Base-by-base conservation (phyloP, 768 basidiomycete genomes). In the Chalciporus chontae region DNA sequence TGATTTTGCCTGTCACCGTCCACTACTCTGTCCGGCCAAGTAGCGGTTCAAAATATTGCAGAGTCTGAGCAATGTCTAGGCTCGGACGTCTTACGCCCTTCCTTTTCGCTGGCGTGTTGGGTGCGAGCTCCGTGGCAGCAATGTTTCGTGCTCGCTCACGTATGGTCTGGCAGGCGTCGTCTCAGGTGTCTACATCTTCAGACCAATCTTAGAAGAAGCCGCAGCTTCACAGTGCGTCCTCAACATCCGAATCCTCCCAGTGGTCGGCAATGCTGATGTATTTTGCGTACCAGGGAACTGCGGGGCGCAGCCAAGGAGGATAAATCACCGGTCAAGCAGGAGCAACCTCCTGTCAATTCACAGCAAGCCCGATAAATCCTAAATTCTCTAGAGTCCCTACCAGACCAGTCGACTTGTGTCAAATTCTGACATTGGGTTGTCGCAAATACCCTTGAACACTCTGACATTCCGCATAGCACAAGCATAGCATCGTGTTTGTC, bases 171-270 rank as follows among this genome's bases (percentile, higher is more conserved):
- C 53, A 86, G 85, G 85, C 26, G 63, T 84, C 44, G 55, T 73
- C 23, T 84, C 85, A 11, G 85, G 85, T 8, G 61, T 84, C 18
- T 85, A 86, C 61, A 80, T 85, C 45, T 86, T 86, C 69, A 75
- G 77, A 57, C 84, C 84, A 23, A 38, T 71, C 17, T 51, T 77
- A 9, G 65, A 68, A 37, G 43, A 47, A 27, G 51, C 36, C 5
- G 19, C 21, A 40, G 41, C 51, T 24, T 42, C 38, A 34, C 42
- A 41, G 67, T 68, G 50, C 44, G 58, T 26, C 15, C 10, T 40
- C 39, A 21, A 32, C 21, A 29, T 3, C 24, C 29, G 21, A 11
- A 17, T 3, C 19, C 11, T 7, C 13, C 5, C 31, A 27, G n/a
- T 19, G 17, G 36, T 38, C 15, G 21, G 19, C 29, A 7, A 32